Evolutionary conservation across 2,329 filamentous ascomycete genomes (phyloP), one percentile per base, ranked within the genome.

Genomic region (Didymella pomorum): DNA sequence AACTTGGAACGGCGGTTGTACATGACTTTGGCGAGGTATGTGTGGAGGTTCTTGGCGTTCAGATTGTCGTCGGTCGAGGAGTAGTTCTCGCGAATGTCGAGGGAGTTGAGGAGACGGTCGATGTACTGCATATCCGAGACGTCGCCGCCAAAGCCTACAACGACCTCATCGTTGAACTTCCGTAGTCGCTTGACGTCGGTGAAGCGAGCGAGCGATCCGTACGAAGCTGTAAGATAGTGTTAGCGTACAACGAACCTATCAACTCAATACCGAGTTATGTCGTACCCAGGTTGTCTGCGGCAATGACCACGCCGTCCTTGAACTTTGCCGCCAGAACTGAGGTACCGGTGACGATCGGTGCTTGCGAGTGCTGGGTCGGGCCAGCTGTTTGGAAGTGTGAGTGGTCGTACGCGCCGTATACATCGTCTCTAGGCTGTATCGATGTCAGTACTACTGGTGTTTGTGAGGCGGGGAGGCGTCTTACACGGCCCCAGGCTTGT

Each of bases 51-150:
- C 78, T 91, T 90, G 56, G 95, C 95, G 77, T 90, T 92, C 72
- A 99, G 89, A 35, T 71, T 82, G 80, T 71, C 80, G 61, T 73
- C 79, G 72, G 69, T 77, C 66, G 78, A 75, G 58, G 84, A 85
- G 83, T 99, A 98, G 76, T 92, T 90, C 83, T 98, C 93, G 77
- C 90, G 86, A 78, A 96, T 92, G 76, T 91, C 88, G 71, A 98
- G 89, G 63, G 91, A 90, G 74, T 86, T 89, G 69, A 99, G 89
- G 73, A 97, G 87, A 70, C 95, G 89, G 86, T 97, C 91, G 68
- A 99, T 88, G 83, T 96, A 96, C 83, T 99, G 95, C 95, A 99
- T 98, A 83, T 99, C 95, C 65, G 92, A 96, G 71, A 99, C 89
- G 82, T 99, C 95, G 78, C 95, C 95, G 78, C 93, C 92, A 81